Evolutionary conservation across 179 eudicot genomes (phyloP), one percentile per base, ranked within the genome.

Genomic region (Beta lomatogona): DNA sequence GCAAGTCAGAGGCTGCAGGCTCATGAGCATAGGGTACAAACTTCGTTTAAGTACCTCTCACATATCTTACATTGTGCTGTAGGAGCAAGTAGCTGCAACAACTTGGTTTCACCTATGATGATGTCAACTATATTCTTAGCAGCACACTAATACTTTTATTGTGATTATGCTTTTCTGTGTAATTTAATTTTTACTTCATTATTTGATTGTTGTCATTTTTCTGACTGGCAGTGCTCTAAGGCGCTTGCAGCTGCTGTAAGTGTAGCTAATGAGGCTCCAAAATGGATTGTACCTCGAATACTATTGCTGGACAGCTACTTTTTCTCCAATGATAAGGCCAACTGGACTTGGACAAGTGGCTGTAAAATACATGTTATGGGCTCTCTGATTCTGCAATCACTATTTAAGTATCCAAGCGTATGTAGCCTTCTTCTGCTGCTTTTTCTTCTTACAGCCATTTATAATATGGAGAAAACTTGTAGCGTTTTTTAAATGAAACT

Each of bases 321-420:
- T 44, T 84, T 58, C 83, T 80, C 91, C 60, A n/a, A 79, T 55
- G 98, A 95, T 74, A 91, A 90, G 82, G 82, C 91, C 28, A 94
- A 80, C 86, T 95, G 99, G 99, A 86, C 82, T 82, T 95, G 97
- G 98, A 87, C 93, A 44, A 87, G 85, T 83, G 92, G 90, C 48
- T 83, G 61, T 79, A 92, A 79, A 89, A 88, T 94, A 90, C 95
- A 95, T 86, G 80, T 87, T 65, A 86, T 95, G 88, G 99, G 99
- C 41, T 90, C 97, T 83, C 78, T 92, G 85, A 93, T 96, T 83
- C 91, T 96, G 76, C 97, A 96, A 81, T 81, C 89, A 19, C 78
- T 96, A 61, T 92, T 96, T 85, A 90, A 86, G 87, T 87, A 91
- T 84, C 97, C 97, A 61, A 90, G 87, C 67, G 99, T 96, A 93